Base-by-base conservation (phyloP, 345 rosid genomes). In the Citrus glauca region DNA sequence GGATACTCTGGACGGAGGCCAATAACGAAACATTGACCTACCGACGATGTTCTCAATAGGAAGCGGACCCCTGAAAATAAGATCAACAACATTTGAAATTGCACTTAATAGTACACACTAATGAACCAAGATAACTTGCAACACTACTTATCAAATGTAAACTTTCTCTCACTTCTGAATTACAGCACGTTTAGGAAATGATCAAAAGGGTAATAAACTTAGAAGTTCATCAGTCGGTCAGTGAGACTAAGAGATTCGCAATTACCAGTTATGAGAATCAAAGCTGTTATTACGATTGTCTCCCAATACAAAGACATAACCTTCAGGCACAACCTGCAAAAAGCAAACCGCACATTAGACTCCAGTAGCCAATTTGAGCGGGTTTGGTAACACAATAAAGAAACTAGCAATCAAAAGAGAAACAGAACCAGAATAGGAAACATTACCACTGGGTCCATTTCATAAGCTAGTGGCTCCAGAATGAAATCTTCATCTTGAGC, bases 231-330 rank as follows among this genome's bases (percentile, higher is more conserved):
- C 19, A 69, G 74, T 28, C 10, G 57, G 24, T 25, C 14, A 70
- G 72, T 27, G 32, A 62, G 20, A 30, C 48, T 17, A 22, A 55
- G 74, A 64, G 74, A 64, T 53, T 59, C 35, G n/a, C 68, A 76
- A 63, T 85, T 88, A 95, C 98, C 98, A 95, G 86, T 88, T 76
- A 81, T 91, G 98, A 66, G 98, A 95, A 84, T 95, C 98, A 56
- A 87, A 89, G 80, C 98, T 95, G 84, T 92, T 89, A 75, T 95
- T 95, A 17, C 98, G 95, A 73, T 95, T 95, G 86, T 95, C 98
- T 73, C 98, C 98, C 91, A 95, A 73, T 64, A 95, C 98, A 74
- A 91, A 93, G 50, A 95, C 98, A 80, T 81, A 89, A 56, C 91
- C 98, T 84, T 90, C 88, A 40, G 98, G 98, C 73, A 95, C 92